Evolutionary conservation across 306 rosid genomes (phyloP).

Genomic region (Citrullus amarus): DNA sequence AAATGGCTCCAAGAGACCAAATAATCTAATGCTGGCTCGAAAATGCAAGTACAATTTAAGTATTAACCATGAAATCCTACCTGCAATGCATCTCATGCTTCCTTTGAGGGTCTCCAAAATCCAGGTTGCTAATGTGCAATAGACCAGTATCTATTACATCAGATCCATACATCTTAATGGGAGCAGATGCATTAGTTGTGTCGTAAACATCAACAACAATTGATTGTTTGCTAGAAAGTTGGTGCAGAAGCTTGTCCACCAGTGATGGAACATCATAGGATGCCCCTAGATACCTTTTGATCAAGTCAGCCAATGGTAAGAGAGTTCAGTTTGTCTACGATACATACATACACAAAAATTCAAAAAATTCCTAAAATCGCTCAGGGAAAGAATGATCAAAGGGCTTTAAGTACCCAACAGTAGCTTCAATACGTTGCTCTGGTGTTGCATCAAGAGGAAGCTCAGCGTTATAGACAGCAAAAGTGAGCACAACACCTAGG

Average conservation of each 20-base stretch:
- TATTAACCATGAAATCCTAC: constrained; percentile 25
- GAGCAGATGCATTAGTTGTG: constrained; percentile 61
- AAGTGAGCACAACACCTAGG: constrained; percentile 85
- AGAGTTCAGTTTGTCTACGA: constrained; percentile 13
- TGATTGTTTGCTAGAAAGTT: constrained; percentile 91
- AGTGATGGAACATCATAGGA: constrained; percentile 88
- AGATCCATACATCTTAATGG: constrained; percentile 75
- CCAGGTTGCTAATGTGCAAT: constrained; percentile 50
- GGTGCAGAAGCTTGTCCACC: constrained; percentile 94
- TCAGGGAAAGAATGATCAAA: background rate
- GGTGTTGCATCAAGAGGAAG: constrained; percentile 62
- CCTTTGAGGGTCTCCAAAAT: constrained; percentile 86
- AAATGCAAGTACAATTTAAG: background rate
- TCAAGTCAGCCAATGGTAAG: constrained; percentile 9
- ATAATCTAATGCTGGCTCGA: background rate
- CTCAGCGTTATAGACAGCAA: constrained; percentile 55
- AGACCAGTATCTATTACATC: constrained; percentile 75
- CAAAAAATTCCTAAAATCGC: background rate
- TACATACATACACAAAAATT: background rate
- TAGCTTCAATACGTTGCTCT: constrained; percentile 57
- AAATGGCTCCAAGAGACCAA: background rate
- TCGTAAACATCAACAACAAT: constrained; percentile 90
- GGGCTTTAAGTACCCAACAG: constrained; percentile 54
- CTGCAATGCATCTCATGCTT: constrained; percentile 99
- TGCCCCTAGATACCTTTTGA: constrained; percentile 79